Evolutionary conservation across 148 eudicot genomes (phyloP).

Genomic region (Amaranthus hypochondriacus): DNA sequence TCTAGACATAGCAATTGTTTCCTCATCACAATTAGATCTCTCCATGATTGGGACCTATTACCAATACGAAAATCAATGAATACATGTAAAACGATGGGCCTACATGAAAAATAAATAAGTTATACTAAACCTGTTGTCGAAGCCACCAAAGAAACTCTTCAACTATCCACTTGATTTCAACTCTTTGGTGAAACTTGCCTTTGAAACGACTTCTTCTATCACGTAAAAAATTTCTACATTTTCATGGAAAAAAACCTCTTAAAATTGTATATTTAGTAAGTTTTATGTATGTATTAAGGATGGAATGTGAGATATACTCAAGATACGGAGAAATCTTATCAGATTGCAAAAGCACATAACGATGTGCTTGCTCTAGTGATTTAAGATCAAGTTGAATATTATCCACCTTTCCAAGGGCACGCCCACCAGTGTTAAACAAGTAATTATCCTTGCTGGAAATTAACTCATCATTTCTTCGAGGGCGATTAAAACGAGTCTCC

Average conservation of each 20-base stretch:
- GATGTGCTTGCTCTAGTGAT: background rate
- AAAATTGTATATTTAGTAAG: too few relatives aligned
- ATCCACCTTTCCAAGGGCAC: background rate
- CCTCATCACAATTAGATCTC: background rate
- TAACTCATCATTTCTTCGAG: background rate
- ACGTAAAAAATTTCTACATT: background rate
- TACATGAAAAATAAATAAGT: too few relatives aligned
- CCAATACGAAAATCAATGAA: too few relatives aligned
- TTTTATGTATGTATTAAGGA: too few relatives aligned
- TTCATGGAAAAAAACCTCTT: too few relatives aligned
- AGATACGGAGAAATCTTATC: background rate
- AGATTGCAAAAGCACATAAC: background rate
- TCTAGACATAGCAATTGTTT: background rate
- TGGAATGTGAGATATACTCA: too few relatives aligned
- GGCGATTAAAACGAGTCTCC: slow-evolving; percentile 1
- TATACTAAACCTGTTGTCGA: background rate
- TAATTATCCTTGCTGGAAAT: background rate
- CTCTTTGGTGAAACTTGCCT: background rate
- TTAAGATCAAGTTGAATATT: background rate
- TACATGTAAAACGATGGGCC: too few relatives aligned
- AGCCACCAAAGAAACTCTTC: slow-evolving; percentile 2
- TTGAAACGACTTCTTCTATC: background rate
- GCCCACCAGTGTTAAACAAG: background rate
- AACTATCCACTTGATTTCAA: background rate
- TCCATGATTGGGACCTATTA: slow-evolving; percentile 1